A percentile compares a stretch with the other conserved stretches of the same genome.
Conservation (phyloP, 768 basidiomycete species). For the Termitomyces titanicus region DNA sequence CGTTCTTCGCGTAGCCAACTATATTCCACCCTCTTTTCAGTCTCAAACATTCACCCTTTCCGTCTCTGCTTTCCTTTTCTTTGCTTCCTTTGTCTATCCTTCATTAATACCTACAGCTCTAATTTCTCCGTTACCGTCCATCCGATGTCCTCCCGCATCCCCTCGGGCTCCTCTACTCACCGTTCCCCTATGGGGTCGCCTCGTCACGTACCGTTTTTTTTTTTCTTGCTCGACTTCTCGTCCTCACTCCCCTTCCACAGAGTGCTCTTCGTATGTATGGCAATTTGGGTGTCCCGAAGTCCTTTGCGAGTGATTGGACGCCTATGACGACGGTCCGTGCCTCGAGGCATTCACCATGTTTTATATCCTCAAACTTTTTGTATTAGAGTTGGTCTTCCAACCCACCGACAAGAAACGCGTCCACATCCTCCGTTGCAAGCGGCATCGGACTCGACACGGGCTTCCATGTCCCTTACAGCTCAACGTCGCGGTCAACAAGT, state of each 20-base stretch:
- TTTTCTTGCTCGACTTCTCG: neutral
- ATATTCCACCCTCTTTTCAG: conserved; percentile 21
- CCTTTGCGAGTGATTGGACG: conserved; percentile 6
- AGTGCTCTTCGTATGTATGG: conserved; percentile 35
- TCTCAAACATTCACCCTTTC: conserved; percentile 24
- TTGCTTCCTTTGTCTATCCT: conserved; percentile 20
- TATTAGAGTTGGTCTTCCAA: conserved; percentile 53
- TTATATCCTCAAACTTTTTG: conserved; percentile 11
- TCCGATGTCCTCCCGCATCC: conserved; percentile 54
- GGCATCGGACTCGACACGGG: conserved; percentile 44
- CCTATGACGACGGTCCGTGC: conserved; percentile 34
- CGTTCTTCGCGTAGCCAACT: conserved; percentile 14
- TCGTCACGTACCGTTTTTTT: conserved; percentile 41
- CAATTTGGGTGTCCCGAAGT: conserved; percentile 43
- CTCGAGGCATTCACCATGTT: neutral
- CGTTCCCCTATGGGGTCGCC: conserved; percentile 64
- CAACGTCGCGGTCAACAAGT: conserved; percentile 41
- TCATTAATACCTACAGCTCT: conserved; percentile 12
- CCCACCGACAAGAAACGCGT: conserved; percentile 54
- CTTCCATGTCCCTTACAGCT: conserved; percentile 41
- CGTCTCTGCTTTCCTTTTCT: conserved; percentile 15
- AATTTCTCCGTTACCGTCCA: conserved; percentile 9
- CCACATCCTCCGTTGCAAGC: conserved; percentile 57
- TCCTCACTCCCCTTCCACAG: conserved; percentile 22
- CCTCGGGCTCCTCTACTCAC: conserved; percentile 66